Base-by-base conservation (phyloP, 1,284 basidiomycete species). In the Leccinum subatratum region DNA sequence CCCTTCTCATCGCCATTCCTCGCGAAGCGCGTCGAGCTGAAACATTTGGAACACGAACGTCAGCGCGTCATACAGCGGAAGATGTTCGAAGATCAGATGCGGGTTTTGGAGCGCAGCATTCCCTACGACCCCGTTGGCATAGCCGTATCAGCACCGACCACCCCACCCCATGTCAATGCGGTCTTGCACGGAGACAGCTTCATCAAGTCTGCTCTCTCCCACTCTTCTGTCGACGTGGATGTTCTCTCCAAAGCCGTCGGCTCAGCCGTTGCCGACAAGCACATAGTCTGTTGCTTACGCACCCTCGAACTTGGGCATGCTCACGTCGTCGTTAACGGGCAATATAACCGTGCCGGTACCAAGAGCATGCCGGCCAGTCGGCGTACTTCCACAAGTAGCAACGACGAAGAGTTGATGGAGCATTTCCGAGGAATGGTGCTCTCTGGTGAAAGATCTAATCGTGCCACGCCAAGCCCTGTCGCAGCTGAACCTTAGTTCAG, bases 71-170 rank as follows among this genome's bases (percentile, higher is more conserved):
- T 93, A 65, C 95, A 96, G 78, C 89, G 94, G 74, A 92, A 90
- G 78, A 81, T 93, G 72, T 96, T 97, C 76, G 95, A 96, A 78
- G 93, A 95, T 72, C 93, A 96, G 79, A 96, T 96, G 91, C 88
- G 90, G 64, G 89, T 85, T 70, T 85, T 97, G 68, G 95, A 97
- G 79, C 92, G 93, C 70, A 86, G 74, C 70, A 84, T 92, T 70
- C 90, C 91, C 22, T 83, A 85, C 71, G 90, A 91, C 67, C 70
- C 83, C n/a, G 78, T 74, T 64, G 73, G 72, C 70, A 73, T 93
- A 37, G 92, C 92, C 12, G 88, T 90, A 64, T 93, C 92, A 8
- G 91, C 91, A 2, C 91, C 91, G 12, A 93, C 91, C 4, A 93
- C 90, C 1, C 92, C 91, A 20, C 92, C 92, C 63, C 87, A 91